Base-by-base conservation (phyloP, 306 rosid genomes). In the Vigna reflexopilosa region DNA sequence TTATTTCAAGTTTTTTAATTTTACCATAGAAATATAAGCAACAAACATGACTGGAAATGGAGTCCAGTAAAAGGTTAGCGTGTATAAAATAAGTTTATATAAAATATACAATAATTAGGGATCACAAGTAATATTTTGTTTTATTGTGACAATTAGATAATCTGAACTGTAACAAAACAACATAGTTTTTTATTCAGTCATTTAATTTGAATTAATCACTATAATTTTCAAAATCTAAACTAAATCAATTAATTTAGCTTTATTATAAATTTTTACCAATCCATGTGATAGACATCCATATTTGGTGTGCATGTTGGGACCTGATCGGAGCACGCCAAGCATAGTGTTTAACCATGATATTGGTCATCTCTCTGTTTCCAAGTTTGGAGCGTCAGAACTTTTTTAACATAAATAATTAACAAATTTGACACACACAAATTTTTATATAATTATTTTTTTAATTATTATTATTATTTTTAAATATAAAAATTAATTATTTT, bases 301-400 rank as follows among this genome's bases (percentile, higher is more conserved):
- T 20, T 13, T 26, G 38, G 3, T 6, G 36, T 48, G 51, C 81
- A 32, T 78, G 45, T 73, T 49, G 38, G 70, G 50, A 56, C 51
- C 57, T 42, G 72, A 58, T 9, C 47, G 24, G 40, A 48, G 30
- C 42, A 44, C 69, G 7, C 28, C 44, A 44, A 30, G 34, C 34
- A 30, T 30, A 3, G 34, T 30, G 34, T 3, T 30, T 30, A 30
- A 30, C 34, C 4, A 30, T 30, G 34, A 30, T 30, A 30, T 30
- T 30, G 4, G 34, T 30, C 34, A 30, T 30, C 34, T 30, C 34
- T 30, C 34, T 30, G 34, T 30, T 30, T 4, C 34, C 34, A 0
- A 30, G 34, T 30, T 30, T 4, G 34, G 34, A 30, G 3, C 4
- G 34, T 30, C 4, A 4, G 34, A 30, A 30, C 34, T 30, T 30